Base-by-base conservation (phyloP, 108 stramenopile species). In the Nannochloropsis granulata region DNA sequence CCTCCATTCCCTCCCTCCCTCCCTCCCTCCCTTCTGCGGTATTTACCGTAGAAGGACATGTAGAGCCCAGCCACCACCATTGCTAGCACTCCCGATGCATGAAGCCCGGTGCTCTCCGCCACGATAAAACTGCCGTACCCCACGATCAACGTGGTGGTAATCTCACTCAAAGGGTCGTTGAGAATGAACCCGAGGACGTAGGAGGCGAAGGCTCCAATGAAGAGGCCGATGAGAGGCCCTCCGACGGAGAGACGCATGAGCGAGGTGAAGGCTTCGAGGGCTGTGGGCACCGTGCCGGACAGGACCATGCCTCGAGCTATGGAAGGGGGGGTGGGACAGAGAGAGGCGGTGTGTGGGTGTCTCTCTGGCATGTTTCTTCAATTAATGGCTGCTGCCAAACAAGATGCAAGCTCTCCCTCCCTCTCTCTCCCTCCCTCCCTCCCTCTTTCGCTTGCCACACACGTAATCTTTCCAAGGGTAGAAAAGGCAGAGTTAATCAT, bases 121-220 rank as follows among this genome's bases (percentile, higher is more conserved):
- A 88, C 78, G 85, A 92, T 95, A 84, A 90, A 96, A 7, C 90
- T 83, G 26, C 94, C 83, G 88, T 96, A 96, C 10, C 94, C 94
- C 23, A 92, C 79, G 8, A 87, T 87, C 24, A 94, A 81, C 12
- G 94, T 92, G 9, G 92, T 85, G 2, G 92, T 91, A 2, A 95
- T 93, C 84, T 97, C 82, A 19, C 23, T 43, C 44, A 82, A 16
- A 43, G 23, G 25, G 10, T 82, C 44, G 56, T 71, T 14, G 45
- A 25, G 25, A 44, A 71, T 46, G 56, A 44, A 83, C 11, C 24
- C 21, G 23, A 71, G 24, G 82, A 26, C 21, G n/a, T 34, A 43
- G 43, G 8, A 21, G 21, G 44, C 19, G 3, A 25, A 13, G 26
- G 46, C 25, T 14, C 85, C 87, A 13, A 83, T n/a, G 13, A 89